Evolutionary conservation across 148 eudicot genomes (phyloP), one percentile per base, ranked within the genome.

Genomic region (Arbutus unedo): DNA sequence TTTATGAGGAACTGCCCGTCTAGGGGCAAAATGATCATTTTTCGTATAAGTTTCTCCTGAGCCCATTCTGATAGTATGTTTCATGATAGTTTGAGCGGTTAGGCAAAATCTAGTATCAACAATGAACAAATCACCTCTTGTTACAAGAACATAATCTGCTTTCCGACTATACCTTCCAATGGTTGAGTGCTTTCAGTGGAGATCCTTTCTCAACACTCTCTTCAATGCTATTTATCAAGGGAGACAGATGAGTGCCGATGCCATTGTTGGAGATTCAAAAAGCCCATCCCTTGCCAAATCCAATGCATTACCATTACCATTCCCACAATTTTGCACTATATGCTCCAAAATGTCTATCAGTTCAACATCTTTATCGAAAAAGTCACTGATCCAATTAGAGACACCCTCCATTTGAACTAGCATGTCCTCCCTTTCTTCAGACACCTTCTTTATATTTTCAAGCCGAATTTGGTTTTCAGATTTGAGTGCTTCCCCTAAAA

Each of bases 171-270:
- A 75, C 59, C 78, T 68, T 66, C 90, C 84, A 84, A 56, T 84
- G 83, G 82, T 90, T 91, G 76, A 88, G 86, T 70, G 85, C 88
- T 78, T 50, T 79, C 78, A 92, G 76, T 76, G 92, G 95, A 76
- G 85, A 82, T 83, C 92, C 85, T 82, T 83, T 62, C 57, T 80
- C 89, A 80, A 78, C 45, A 56, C 45, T 76, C 76, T 80, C 81
- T 68, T 80, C 85, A 57, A 84, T 77, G 77, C 80, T 87, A 83
- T 88, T 87, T 79, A 77, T 81, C 11, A 78, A 75, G 70, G 78
- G 54, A 23, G 74, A 47, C 14, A 86, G 71, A 25, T n/a, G 79
- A 5, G 49, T 60, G 66, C 15, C 44, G 19, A 49, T 19, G 8
- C 50, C 72, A 50, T 73, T 18, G 9, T 9, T 54, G 41, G 23